Evolutionary conservation across 371 early-diverging fungal species (phyloP).

Genomic region (Syncephalastrum contaminatum): DNA sequence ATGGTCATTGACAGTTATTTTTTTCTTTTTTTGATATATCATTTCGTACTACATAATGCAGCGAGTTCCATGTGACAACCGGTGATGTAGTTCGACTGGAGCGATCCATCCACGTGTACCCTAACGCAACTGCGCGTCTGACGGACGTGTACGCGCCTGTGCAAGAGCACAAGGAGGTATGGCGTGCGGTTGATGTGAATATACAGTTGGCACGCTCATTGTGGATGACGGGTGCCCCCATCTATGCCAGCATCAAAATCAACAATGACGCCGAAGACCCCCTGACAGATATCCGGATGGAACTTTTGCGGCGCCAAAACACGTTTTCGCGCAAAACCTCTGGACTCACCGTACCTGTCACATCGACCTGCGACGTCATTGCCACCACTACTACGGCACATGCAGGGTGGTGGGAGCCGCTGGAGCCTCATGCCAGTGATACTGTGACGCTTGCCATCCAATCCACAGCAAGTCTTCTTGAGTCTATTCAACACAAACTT

Average conservation of each 20-base stretch:
- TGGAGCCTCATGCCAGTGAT: conserved; percentile 17
- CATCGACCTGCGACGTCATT: conserved; percentile 22
- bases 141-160: conserved; percentile 15
- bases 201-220: conserved; percentile 20
- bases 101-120: conserved; percentile 7
- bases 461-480: conserved; percentile 27
- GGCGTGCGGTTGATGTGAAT: conserved; percentile 20
- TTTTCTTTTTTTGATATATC: no score
- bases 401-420: conserved; percentile 31
- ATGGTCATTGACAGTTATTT: no score
- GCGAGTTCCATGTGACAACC: no score
- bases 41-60: no score
- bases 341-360: conserved; percentile 12
- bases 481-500: not conserved
- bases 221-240: conserved; percentile 35
- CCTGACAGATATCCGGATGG: conserved; percentile 23
- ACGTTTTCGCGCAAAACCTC: conserved; percentile 10
- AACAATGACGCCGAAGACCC: conserved; percentile 15
- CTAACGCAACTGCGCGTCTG: conserved; percentile 14
- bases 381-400: conserved; percentile 7
- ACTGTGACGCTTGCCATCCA: conserved; percentile 21
- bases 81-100: not conserved
- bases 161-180: conserved; percentile 11
- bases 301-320: conserved; percentile 30
- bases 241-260: conserved; percentile 24